phyloP scores from a whole-genome alignment of 805 yeast genomes.

The Starmera caribaea region DNA sequence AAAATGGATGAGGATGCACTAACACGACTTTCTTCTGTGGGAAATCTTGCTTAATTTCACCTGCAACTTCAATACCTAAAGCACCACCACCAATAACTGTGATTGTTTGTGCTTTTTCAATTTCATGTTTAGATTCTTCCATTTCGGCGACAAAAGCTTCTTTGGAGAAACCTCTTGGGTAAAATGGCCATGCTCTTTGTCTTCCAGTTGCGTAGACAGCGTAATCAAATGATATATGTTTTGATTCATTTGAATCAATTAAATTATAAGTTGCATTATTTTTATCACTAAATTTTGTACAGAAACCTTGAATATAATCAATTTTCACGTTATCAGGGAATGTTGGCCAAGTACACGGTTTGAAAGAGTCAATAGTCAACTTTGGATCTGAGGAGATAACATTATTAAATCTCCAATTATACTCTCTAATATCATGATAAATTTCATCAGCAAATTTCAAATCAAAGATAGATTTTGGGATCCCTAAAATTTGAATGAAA shows the following conservation, averaged over 20 bases:
- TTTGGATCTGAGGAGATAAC: conserved; percentile 26
- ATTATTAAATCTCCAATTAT: conserved; percentile 18
- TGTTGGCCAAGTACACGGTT: conserved; percentile 1
- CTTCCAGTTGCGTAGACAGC: conserved; percentile 40
- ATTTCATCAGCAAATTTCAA: conserved; percentile 25
- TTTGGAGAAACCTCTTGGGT: conserved; percentile 34
- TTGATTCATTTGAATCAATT: conserved; percentile 12
- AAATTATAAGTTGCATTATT: conserved; percentile 9
- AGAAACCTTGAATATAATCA: conserved; percentile 15
- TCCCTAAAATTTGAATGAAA: conserved; percentile 29
- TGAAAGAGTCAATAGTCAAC: conserved; percentile 14
- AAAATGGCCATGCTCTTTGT: conserved; percentile 43
- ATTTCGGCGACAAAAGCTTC: conserved; percentile 33
- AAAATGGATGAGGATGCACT: conserved; percentile 30
- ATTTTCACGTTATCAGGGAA: conserved; percentile 9
- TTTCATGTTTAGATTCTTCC: conserved; percentile 22
- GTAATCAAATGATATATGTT: conserved; percentile 32
- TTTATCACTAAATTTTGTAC: conserved; percentile 14
- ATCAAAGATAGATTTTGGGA: conserved; percentile 28
- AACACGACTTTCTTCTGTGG: conserved; percentile 28
- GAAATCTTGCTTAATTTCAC: conserved; percentile 31
- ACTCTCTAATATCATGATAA: conserved; percentile 21
- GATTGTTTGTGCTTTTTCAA: conserved; percentile 27
- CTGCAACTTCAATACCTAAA: conserved; percentile 40
- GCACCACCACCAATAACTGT: conserved; percentile 45